Evolutionary conservation across 257 asterid species (phyloP).

Genomic region (Thymus mandschuricus): DNA sequence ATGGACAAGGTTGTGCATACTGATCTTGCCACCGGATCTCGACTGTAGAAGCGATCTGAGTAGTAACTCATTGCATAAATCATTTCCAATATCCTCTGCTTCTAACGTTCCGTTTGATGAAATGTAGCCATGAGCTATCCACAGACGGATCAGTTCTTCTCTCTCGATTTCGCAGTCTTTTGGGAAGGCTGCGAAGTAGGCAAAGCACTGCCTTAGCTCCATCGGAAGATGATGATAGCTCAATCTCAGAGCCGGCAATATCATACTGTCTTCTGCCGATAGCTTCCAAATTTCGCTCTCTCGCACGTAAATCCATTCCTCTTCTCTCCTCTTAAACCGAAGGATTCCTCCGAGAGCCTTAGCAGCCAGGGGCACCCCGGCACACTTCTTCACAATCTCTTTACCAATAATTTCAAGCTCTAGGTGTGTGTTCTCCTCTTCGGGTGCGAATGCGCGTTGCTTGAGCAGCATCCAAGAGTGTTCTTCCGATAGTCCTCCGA

Average conservation of each 20-base stretch:
- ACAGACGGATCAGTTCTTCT: slow-evolving; percentile 25
- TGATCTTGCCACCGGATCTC: neutral
- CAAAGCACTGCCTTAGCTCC: no score
- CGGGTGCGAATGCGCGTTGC: slow-evolving; percentile 27
- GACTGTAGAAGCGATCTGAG: neutral
- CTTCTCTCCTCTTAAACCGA: slow-evolving; percentile 31
- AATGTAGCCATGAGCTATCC: slow-evolving; percentile 39
- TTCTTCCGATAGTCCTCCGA: neutral
- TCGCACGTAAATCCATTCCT: slow-evolving; percentile 33
- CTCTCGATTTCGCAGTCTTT: slow-evolving; percentile 24
- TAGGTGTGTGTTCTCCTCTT: neutral
- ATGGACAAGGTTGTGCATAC: slow-evolving; percentile 16
- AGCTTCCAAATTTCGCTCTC: neutral
- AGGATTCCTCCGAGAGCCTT: no score
- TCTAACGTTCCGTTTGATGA: neutral
- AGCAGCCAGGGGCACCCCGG: slow-evolving; percentile 42
- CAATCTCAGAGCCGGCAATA: slow-evolving; percentile 34
- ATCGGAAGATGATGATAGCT: slow-evolving; percentile 44
- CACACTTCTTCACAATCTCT: slow-evolving; percentile 34
- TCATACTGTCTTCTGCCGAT: no score
- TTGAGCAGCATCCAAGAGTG: slow-evolving; percentile 34
- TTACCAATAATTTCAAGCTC: slow-evolving; percentile 32
- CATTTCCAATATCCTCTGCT: slow-evolving; percentile 3
- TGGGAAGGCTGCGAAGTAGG: slow-evolving; percentile 16
- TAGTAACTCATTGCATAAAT: neutral